phyloP scores from a whole-genome alignment of 2,329 filamentous ascomycete species.

The Fusarium nelsonii region DNA sequence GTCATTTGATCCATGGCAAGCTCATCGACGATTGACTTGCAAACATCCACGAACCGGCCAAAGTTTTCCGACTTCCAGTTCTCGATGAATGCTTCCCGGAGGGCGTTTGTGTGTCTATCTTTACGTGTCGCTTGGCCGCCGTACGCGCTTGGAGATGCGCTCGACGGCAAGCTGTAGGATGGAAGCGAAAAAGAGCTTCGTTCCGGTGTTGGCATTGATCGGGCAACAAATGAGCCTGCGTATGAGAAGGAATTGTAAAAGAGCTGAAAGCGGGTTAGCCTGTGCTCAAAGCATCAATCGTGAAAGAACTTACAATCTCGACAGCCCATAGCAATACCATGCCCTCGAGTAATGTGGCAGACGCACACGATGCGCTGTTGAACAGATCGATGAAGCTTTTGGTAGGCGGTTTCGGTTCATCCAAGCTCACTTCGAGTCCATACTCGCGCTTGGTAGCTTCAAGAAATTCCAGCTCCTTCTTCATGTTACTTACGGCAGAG shows the following conservation, averaged over 20 bases:
- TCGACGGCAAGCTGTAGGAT: slow-evolving; percentile 4
- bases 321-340: slow-evolving; percentile 11
- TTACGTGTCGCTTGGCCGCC: slow-evolving; percentile 1
- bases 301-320: slow-evolving; percentile 1
- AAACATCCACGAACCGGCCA: slow-evolving; percentile 5
- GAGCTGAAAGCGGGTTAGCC: slow-evolving; percentile 1
- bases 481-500: slow-evolving; percentile 3
- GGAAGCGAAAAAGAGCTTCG: slow-evolving; percentile 11
- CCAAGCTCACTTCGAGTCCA: slow-evolving; percentile 4
- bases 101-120: slow-evolving; percentile 4
- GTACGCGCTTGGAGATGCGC: slow-evolving; percentile 3
- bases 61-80: slow-evolving; percentile 10
- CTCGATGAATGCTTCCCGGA: slow-evolving; percentile 7
- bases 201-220: neutral
- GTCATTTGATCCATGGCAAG: neutral
- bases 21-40: slow-evolving; percentile 10
- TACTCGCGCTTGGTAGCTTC: slow-evolving; percentile 9
- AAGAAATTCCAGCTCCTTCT: slow-evolving; percentile 6
- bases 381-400: slow-evolving; percentile 5
- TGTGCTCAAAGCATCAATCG: neutral
- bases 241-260: slow-evolving; percentile 6
- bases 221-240: slow-evolving; percentile 4
- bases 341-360: slow-evolving; percentile 7
- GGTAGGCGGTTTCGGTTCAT: slow-evolving; percentile 4
- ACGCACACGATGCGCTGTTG: slow-evolving; percentile 4